Base-by-base conservation (phyloP, 768 basidiomycete genomes). In the Suillus decipiens region DNA sequence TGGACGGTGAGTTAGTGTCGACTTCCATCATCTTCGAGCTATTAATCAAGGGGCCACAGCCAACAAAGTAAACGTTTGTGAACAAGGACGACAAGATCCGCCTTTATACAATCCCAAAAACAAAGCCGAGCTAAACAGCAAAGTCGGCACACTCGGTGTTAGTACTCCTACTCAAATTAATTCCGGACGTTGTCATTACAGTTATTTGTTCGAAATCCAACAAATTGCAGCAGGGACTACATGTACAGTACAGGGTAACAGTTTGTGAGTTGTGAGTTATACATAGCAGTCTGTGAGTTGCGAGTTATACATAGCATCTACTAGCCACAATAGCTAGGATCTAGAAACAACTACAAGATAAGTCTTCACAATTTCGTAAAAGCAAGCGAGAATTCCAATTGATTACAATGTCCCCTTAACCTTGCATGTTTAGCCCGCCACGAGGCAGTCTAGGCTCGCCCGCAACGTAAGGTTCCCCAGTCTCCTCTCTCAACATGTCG, bases 391-490 rank as follows among this genome's bases (percentile, higher is more conserved):
- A n/a, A 6, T n/a, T 33, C 19, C 47, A 47, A 24, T 48, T 22
- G 37, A 48, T 48, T 47, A 12, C 17, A 22, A n/a, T 37, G 33
- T 34, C 19, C 69, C 76, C 71, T 28, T 28, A 84, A 69, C 82
- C 84, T 70, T 86, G 86, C 73, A 90, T 79, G 60, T 87, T 75
- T 66, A 90, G 73, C 14, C 79, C 78, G 57, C 73, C 78, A 68
- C 92, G 84, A 48, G 92, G 92, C 64, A 94, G 76, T 72, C 80
- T 85, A 24, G 92, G 89, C 73, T 94, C 92, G 14, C 80, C 87
- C 24, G 79, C 76, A 55, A 75, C 73, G 73, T 93, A 93, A 14
- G 78, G 80, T 73, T 93, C 89, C 34, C 86, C 85, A 37, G 88
- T 91, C 76, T 93, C 92, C 69, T 84, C 81, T 36, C 92, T 83